These are phyloP conservation scores for Dactylellina sp. DNA, from an alignment of 2,329 filamentous ascomycete genomes.

Conservation along the genomic window DNA sequence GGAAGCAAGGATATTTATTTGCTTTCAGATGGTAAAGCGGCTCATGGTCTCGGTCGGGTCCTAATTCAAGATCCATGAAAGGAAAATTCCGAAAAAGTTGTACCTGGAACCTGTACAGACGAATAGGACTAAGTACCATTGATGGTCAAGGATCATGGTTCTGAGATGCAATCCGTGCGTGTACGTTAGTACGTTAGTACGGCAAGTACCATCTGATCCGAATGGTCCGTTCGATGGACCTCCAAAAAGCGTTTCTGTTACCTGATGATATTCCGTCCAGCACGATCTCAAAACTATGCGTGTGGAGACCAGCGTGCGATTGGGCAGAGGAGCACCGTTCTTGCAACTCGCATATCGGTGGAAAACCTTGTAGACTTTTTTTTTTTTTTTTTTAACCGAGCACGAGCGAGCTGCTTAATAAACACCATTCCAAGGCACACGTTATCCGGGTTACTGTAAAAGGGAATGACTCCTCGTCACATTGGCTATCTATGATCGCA, in stretches of 20 bases:
- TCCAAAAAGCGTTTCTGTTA: slow-evolving; percentile 28
- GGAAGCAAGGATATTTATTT: not conserved
- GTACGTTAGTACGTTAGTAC: too few relatives aligned
- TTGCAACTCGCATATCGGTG: not conserved
- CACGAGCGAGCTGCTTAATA: slow-evolving; percentile 41
- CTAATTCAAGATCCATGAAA: slow-evolving; percentile 19
- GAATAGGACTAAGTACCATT: slow-evolving; percentile 21
- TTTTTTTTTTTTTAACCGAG: slow-evolving; percentile 36
- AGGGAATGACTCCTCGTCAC: not conserved
- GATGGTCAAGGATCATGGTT: not conserved
- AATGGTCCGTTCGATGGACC: slow-evolving; percentile 16
- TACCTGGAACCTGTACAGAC: slow-evolving; percentile 17
- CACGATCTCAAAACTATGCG: not conserved
- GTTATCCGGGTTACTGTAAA: not conserved
- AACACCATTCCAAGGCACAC: slow-evolving; percentile 1
- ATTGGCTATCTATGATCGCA: not conserved
- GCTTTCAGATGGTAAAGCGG: slow-evolving; percentile 3
- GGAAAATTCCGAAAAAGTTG: not conserved
- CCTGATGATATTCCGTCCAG: slow-evolving; percentile 29
- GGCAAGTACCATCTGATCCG: slow-evolving; percentile 27
- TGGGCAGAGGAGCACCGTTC: slow-evolving; percentile 5
- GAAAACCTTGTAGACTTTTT: not conserved
- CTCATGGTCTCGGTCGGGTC: not conserved
- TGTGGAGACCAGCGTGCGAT: too few relatives aligned
- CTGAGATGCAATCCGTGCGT: not conserved